phyloP scores from a whole-genome alignment of 2,329 filamentous ascomycete species.

The Xylaria sp. region DNA sequence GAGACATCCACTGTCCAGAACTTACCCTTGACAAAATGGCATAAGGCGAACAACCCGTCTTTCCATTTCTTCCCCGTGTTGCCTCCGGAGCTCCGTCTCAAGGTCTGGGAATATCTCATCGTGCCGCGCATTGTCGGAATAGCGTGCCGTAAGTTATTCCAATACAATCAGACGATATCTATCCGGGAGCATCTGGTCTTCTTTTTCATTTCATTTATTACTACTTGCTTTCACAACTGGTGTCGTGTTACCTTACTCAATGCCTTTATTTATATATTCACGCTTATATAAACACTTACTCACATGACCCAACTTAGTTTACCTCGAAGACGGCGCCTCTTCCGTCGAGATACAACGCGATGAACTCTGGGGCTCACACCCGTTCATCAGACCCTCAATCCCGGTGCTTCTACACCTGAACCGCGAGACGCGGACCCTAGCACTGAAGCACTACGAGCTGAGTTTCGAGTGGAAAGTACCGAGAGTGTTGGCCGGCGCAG shows the following conservation, averaged over 20 bases:
- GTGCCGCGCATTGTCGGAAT: conserved; percentile 59
- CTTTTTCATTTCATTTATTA: not conserved
- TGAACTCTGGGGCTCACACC: conserved; percentile 38
- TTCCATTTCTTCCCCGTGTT: conserved; percentile 54
- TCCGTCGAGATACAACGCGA: conserved; percentile 25
- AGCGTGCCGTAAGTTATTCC: conserved; percentile 54
- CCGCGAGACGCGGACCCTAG: conserved; percentile 57
- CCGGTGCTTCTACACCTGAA: conserved; percentile 59
- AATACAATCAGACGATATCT: conserved; percentile 21
- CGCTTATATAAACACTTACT: not conserved
- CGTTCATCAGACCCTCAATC: conserved; percentile 42
- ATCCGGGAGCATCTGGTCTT: not conserved
- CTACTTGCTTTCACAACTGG: not conserved
- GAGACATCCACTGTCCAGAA: conserved; percentile 38
- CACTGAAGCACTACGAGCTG: conserved; percentile 57
- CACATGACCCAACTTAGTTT: conserved; percentile 17
- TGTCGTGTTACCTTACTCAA: not conserved
- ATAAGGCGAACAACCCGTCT: conserved; percentile 27
- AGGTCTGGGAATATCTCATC: conserved; percentile 59
- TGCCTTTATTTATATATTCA: not conserved
- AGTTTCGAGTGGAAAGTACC: conserved; percentile 61
- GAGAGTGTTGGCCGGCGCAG: conserved; percentile 48
- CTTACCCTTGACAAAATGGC: conserved; percentile 35
- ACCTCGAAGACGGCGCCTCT: conserved; percentile 25
- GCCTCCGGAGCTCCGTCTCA: conserved; percentile 60